These are phyloP conservation scores for Aeminium ludgeri DNA, from an alignment of 495 filamentous ascomycete genomes.

Conservation along the genomic window DNA sequence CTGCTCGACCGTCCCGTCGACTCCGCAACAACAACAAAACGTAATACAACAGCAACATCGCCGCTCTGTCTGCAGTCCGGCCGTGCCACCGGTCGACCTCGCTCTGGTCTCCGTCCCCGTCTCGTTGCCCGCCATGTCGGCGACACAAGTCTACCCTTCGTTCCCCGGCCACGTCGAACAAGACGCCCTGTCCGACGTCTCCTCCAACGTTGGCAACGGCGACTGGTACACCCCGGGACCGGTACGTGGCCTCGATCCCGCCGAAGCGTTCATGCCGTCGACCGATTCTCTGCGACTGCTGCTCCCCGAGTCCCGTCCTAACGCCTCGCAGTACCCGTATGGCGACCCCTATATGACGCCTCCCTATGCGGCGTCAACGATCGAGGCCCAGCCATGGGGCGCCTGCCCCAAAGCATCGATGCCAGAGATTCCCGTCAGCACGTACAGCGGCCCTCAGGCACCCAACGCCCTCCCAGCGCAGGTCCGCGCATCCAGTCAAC, in stretches of 20 bases:
- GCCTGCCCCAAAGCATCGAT: conserved; percentile 9
- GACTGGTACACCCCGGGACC: conserved; percentile 14
- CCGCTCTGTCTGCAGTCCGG: too few relatives aligned
- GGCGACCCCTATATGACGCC: conserved; percentile 17
- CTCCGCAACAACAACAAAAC: too few relatives aligned
- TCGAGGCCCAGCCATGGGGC: conserved; percentile 11
- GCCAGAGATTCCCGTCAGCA: conserved; percentile 5
- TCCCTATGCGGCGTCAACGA: conserved; percentile 11
- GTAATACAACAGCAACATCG: too few relatives aligned
- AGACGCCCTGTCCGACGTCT: conserved; percentile 6
- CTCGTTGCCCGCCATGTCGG: conserved; percentile 3
- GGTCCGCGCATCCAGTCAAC: conserved; percentile 10
- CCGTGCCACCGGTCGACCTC: too few relatives aligned
- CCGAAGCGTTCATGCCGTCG: neutral
- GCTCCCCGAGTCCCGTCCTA: conserved; percentile 1
- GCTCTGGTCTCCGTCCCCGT: too few relatives aligned
- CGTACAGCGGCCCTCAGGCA: conserved; percentile 1
- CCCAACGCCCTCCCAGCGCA: neutral
- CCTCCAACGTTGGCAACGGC: conserved; percentile 1
- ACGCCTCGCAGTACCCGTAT: conserved; percentile 9
- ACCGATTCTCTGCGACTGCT: neutral
- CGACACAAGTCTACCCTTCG: conserved; percentile 5
- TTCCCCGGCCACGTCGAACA: conserved; percentile 7
- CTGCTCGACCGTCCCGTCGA: too few relatives aligned
- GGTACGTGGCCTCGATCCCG: conserved; percentile 3